phyloP scores from a whole-genome alignment of 441 rosid genomes.

The Arabidopsis hybrid region DNA sequence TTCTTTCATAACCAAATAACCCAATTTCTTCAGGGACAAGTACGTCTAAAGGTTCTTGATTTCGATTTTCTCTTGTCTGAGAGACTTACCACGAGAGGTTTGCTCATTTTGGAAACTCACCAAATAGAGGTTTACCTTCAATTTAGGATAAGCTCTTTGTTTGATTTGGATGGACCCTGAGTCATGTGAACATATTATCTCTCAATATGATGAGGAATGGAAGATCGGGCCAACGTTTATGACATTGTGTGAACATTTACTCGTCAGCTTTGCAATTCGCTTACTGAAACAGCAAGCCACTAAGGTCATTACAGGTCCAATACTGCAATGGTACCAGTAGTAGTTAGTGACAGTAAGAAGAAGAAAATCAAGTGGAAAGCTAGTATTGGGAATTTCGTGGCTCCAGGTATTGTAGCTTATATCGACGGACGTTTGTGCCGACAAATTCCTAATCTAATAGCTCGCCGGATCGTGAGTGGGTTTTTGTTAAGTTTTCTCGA shows the following conservation, averaged over 20 bases:
- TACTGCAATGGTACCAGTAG: constrained; percentile 49
- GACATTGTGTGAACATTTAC: constrained; percentile 89
- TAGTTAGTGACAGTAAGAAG: constrained; percentile 35
- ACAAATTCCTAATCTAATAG: constrained; percentile 81
- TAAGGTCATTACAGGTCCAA: constrained; percentile 49
- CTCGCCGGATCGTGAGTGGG: constrained; percentile 89
- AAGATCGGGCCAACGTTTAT: constrained; percentile 79
- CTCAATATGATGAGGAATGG: constrained; percentile 72
- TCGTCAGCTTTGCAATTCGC: constrained; percentile 92
- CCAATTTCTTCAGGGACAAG: constrained; percentile 29
- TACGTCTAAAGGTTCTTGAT: constrained; percentile 32
- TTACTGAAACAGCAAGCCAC: constrained; percentile 67
- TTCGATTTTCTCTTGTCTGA: constrained; percentile 41
- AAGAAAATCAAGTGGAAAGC: constrained; percentile 71
- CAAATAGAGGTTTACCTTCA: too few relatives aligned
- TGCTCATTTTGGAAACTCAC: constrained; percentile 36
- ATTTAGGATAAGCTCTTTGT: not conserved
- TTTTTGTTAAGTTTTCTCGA: constrained; percentile 86
- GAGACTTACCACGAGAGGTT: constrained; percentile 36
- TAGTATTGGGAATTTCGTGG: constrained; percentile 76
- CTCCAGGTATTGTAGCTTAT: constrained; percentile 84
- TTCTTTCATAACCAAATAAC: not conserved
- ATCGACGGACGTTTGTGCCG: constrained; percentile 93
- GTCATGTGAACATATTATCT: constrained; percentile 10
- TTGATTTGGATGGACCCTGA: constrained; percentile 17